Evolutionary conservation across 768 basidiomycete genomes (phyloP), one percentile per base, ranked within the genome.

Genomic region (Podaxis sp.): DNA sequence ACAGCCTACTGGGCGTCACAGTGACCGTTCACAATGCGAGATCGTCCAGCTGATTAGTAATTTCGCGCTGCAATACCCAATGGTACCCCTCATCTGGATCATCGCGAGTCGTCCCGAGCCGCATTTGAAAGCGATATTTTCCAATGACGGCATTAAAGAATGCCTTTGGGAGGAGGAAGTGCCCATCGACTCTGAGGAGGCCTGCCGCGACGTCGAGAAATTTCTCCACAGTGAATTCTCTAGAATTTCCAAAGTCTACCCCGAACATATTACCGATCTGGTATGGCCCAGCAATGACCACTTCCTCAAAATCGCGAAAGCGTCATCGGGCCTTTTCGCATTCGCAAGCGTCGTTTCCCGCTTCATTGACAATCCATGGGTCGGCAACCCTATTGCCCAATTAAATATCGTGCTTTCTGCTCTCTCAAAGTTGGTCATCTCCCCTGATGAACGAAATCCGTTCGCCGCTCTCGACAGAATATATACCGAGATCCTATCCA

Each of bases 21-120:
- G 49, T 0, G 22, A 59, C 2, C 26, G 50, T 12, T 17, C 52
- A 0, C 72, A 70, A 30, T 49, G 30, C 15, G 49, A 64, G 12
- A 50, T 74, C 24, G 60, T 73, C 8, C 20, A 28, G 1, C 28
- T 59, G 4, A 62, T 73, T 12, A 51, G 17, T 0, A 37, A 37
- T 4, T 60, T 60, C 24, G 30, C 60, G 0, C 7, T 66, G 1
- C 20, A 48, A 20, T 10, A 17, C 6, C 50, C 36, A 10, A 24
- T 36, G 2, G 54, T 68, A 17, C 66, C 69, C 0, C 37, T 75
- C n/a, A 64, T 52, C 5, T 71, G 74, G 51, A 37, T 74, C 13
- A 66, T 74, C 36, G 64, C 69, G 2, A 72, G 72, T 57, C 64
- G 74, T 1, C 71, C 73, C 4, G 74, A 74, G 44, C 55, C 66